A percentile compares a stretch with the other conserved stretches of the same genome.
These are phyloP conservation scores for Leccinum boreale DNA, from an alignment of 768 basidiomycete species.

Conservation along the genomic window DNA sequence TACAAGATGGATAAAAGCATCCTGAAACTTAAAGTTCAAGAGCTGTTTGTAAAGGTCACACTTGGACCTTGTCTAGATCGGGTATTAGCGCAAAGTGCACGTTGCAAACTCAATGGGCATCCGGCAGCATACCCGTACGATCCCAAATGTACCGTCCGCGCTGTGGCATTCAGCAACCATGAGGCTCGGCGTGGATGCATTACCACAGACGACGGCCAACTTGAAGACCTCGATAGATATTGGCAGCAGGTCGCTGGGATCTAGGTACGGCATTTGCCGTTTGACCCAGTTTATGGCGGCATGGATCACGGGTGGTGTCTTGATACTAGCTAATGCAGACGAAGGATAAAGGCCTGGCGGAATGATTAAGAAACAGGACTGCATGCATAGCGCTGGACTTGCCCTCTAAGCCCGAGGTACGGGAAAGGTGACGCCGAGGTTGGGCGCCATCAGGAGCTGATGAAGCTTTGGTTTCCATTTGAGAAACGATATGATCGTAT, in stretches of 20 bases:
- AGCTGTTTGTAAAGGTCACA: slow-evolving; percentile 83
- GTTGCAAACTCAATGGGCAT: slow-evolving; percentile 4
- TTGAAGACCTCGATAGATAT: slow-evolving; percentile 75
- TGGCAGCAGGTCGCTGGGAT: slow-evolving; percentile 83
- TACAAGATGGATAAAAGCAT: slow-evolving; percentile 59
- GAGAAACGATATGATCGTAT: slow-evolving; percentile 81
- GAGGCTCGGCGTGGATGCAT: slow-evolving; percentile 78
- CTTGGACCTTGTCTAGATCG: slow-evolving; percentile 67
- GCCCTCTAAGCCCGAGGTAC: slow-evolving; percentile 41
- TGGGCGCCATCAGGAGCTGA: slow-evolving; percentile 23
- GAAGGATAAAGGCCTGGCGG: slow-evolving; percentile 23
- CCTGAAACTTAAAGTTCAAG: slow-evolving; percentile 66
- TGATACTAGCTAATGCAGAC: slow-evolving; percentile 25
- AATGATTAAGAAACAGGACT: background rate
- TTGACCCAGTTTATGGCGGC: slow-evolving; percentile 50
- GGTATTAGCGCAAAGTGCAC: slow-evolving; percentile 8
- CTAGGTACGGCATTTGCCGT: slow-evolving; percentile 64
- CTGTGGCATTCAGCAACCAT: slow-evolving; percentile 77
- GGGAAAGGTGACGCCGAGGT: slow-evolving; percentile 38
- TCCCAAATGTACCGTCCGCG: slow-evolving; percentile 78
- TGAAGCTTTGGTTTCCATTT: slow-evolving; percentile 49
- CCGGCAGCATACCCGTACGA: slow-evolving; percentile 55
- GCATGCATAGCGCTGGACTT: background rate
- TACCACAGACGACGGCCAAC: slow-evolving; percentile 82
- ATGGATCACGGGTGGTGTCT: slow-evolving; percentile 34